phyloP scores from a whole-genome alignment of 306 rosid species.

The Abrus pulchellus region DNA sequence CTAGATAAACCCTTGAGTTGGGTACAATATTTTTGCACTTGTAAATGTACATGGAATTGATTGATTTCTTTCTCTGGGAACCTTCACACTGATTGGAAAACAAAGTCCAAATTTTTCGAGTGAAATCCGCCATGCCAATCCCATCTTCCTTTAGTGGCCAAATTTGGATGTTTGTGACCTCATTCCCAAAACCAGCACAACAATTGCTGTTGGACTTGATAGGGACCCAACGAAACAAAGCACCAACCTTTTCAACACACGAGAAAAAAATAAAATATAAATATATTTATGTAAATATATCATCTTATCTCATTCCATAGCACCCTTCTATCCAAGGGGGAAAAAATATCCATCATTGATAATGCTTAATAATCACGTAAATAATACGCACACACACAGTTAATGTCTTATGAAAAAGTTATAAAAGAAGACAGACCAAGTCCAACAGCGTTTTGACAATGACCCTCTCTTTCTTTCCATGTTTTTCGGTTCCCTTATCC shows the following conservation, averaged over 20 bases:
- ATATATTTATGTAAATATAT: constrained; percentile 7
- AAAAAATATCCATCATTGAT: constrained; percentile 5
- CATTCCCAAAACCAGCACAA: constrained; percentile 66
- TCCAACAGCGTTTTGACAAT: constrained; percentile 58
- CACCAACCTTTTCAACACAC: constrained; percentile 50
- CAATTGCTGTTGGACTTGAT: constrained; percentile 64
- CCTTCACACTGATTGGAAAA: constrained; percentile 45
- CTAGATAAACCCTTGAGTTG: background rate
- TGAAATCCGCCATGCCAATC: constrained; percentile 60
- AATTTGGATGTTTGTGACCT: constrained; percentile 69
- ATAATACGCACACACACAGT: constrained; percentile 15
- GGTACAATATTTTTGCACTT: constrained; percentile 36
- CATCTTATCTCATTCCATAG: constrained; percentile 48
- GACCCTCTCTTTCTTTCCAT: constrained; percentile 56
- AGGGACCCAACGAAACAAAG: constrained; percentile 62
- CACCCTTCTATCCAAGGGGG: constrained; percentile 40
- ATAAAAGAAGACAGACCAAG: constrained; percentile 53
- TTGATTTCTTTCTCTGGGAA: constrained; percentile 36
- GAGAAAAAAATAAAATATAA: constrained; percentile 43
- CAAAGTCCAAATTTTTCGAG: constrained; percentile 50
- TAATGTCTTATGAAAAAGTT: constrained; percentile 43
- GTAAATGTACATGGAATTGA: constrained; percentile 40
- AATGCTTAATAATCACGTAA: background rate
- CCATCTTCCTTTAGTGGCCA: constrained; percentile 58
- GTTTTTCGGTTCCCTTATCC: constrained; percentile 65